Evolutionary conservation across 1,139 yeast species (phyloP), one percentile per base, ranked within the genome.

Genomic region (Eremothecium sinecaudum): DNA sequence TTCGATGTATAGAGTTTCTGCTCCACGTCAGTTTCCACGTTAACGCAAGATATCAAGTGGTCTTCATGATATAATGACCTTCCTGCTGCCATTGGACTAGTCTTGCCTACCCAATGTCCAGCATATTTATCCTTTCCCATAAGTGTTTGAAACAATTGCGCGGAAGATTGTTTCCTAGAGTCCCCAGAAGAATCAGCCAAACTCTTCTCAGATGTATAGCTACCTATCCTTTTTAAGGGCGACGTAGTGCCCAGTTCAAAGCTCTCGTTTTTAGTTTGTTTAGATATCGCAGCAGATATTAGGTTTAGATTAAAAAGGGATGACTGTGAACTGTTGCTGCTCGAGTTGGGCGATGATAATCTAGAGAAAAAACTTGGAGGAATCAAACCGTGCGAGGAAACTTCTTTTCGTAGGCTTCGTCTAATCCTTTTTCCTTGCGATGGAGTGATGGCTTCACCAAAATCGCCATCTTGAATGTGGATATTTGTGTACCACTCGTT

Each of bases 331-430:
- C 53, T 54, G 32, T 52, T 51, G 16, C 45, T 47, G 34, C 57
- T 53, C 11, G 55, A 41, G 7, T 55, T 43, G 5, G 60, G 60
- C 2, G 58, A 46, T 4, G 60, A 53, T 15, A 56, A 39, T 31
- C 56, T 46, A 2, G 59, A 53, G 31, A 51, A 53, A 39, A 56
- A 54, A 30, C 53, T 59, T 0, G 60, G 60, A 4, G 60, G 60
- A 12, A 56, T 56, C 31, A 54, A 37, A 2, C 58, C 52, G 20
- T 43, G 45, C 24, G 44, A 38, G 3, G 47, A 43, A 27, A 35
- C 40, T 16, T 40, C 44, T 23, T 31, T 33, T 34, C 24, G 37
- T 32, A 17, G 36, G 16, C 23, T 29, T 35, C 23, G 32, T 37
- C 36, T 35, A 32, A 23, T 30, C 22, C 21, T 28, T 37, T 24